Percentiles rank a stretch among this genome's conserved stretches.
These are phyloP conservation scores for Vigna hirtella DNA, from an alignment of 306 rosid genomes.

Conservation along the genomic window DNA sequence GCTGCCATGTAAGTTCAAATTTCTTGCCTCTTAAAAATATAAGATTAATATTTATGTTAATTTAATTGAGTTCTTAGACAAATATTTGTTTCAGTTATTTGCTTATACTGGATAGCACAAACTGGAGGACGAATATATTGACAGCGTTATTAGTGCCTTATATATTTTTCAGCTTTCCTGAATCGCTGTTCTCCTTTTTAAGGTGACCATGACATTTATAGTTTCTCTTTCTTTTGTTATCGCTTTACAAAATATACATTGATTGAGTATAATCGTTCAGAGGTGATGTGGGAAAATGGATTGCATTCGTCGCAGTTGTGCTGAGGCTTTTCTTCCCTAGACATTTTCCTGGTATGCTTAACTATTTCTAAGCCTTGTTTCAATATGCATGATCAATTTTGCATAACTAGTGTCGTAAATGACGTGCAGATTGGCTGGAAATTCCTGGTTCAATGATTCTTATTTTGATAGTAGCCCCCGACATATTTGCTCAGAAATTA, in stretches of 20 bases:
- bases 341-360: conserved; percentile 76
- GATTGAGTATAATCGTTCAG: conserved; percentile 44
- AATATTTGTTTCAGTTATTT: conserved; percentile 64
- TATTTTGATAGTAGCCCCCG: conserved; percentile 79
- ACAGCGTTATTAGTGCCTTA: conserved; percentile 88
- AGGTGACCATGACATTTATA: conserved; percentile 48
- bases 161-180: conserved; percentile 87
- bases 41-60: neutral
- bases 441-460: conserved; percentile 89
- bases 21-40: neutral
- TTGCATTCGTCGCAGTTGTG: conserved; percentile 76
- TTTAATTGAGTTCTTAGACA: conserved; percentile 9
- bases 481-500: conserved; percentile 59
- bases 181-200: conserved; percentile 60
- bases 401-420: neutral
- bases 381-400: too few species aligned
- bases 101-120: conserved; percentile 87
- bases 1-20: conserved; percentile 67
- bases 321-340: conserved; percentile 85
- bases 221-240: too few species aligned
- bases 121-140: conserved; percentile 90
- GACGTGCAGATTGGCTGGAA: conserved; percentile 76
- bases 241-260: too few species aligned
- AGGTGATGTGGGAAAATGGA: conserved; percentile 88
- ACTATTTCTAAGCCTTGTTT: neutral